Evolutionary conservation across 768 basidiomycete species (phyloP).

Genomic region (Rhodocollybia butyracea): DNA sequence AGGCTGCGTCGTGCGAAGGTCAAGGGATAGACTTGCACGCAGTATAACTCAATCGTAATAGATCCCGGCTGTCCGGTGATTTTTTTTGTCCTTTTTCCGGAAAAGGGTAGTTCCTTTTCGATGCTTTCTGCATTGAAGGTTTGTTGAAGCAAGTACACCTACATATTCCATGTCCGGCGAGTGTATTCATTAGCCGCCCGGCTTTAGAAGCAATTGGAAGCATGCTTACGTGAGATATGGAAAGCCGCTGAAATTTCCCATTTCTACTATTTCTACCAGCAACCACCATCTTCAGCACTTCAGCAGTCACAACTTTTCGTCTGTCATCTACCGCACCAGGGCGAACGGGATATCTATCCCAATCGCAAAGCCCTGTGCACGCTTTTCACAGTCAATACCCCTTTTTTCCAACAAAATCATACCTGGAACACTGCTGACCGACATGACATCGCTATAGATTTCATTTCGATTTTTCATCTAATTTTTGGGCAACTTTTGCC

Average conservation of each 20-base stretch:
- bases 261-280: background rate
- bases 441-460: conserved; percentile 11
- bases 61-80: no score
- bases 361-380: conserved; percentile 1
- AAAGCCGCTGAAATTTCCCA: background rate
- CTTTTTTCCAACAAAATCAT: conserved; percentile 5
- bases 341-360: conserved; percentile 5
- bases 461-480: background rate
- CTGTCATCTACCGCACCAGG: background rate
- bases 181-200: no score
- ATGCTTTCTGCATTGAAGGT: no score
- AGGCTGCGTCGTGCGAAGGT: no score
- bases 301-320: background rate
- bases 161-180: no score
- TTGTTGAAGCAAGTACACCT: no score
- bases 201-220: background rate
- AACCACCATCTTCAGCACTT: background rate
- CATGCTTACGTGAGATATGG: background rate
- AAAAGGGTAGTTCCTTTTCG: no score
- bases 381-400: conserved; percentile 6
- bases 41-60: no score
- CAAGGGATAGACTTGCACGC: no score
- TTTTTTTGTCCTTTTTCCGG: no score
- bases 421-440: conserved; percentile 9
- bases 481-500: conserved; percentile 3